These are phyloP conservation scores for Acanthamoeba royreba DNA, from an alignment of 208 protist species.

Conservation along the genomic window DNA sequence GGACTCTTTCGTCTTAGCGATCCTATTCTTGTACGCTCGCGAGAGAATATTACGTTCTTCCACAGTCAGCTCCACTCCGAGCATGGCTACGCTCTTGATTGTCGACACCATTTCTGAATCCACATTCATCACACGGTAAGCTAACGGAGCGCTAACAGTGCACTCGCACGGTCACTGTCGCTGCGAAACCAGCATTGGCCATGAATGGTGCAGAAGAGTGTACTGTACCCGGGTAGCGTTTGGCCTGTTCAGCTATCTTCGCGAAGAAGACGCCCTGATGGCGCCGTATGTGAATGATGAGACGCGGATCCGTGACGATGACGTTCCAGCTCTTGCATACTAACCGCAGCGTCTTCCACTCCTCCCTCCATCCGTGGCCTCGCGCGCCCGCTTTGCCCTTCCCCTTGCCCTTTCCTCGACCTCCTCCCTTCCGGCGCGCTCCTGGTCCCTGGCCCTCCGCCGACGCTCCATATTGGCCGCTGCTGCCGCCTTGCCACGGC, in stretches of 20 bases:
- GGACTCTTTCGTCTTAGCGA: slow-evolving; percentile 96
- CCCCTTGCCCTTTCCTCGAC: not conserved
- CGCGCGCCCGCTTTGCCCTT: not conserved
- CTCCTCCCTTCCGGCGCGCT: too few relatives aligned
- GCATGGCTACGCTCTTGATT: slow-evolving; percentile 96
- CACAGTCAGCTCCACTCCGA: slow-evolving; percentile 92
- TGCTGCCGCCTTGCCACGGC: too few relatives aligned
- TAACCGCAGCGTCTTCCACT: not conserved
- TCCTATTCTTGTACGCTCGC: slow-evolving; percentile 99
- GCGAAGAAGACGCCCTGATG: slow-evolving; percentile 69
- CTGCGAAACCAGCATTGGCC: too few relatives aligned
- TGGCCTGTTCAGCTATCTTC: slow-evolving; percentile 96
- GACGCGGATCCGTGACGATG: not conserved
- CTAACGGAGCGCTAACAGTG: not conserved
- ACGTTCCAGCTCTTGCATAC: not conserved
- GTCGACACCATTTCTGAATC: slow-evolving; percentile 95
- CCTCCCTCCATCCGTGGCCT: not conserved
- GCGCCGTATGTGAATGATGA: not conserved
- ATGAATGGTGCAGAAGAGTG: not conserved
- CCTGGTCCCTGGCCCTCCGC: too few relatives aligned
- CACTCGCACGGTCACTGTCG: too few relatives aligned
- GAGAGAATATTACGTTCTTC: slow-evolving; percentile 99
- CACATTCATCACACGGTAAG: not conserved
- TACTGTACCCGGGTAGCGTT: slow-evolving; percentile 93
- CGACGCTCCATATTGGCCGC: too few relatives aligned